Evolutionary conservation across 805 yeast species (phyloP).

Genomic region (Ogataea nitratoaversa): DNA sequence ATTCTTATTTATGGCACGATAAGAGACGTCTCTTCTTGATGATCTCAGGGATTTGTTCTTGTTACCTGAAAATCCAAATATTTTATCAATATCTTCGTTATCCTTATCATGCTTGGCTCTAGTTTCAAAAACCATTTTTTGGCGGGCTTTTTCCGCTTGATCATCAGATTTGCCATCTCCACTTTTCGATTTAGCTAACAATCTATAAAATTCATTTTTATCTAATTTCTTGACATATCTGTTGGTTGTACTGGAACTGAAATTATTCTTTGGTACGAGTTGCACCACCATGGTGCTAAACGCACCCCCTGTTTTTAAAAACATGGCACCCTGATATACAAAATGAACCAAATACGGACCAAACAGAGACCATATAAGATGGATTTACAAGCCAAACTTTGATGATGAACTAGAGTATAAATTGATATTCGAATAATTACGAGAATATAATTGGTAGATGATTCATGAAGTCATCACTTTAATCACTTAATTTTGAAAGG

Average conservation of each 20-base stretch:
- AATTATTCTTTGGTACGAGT: neutral
- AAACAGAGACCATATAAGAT: no score
- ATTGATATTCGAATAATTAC: no score
- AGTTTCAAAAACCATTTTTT: slow-evolving; percentile 25
- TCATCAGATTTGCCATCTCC: slow-evolving; percentile 12
- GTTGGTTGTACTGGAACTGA: neutral
- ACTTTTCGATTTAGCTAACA: slow-evolving; percentile 15
- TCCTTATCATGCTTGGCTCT: slow-evolving; percentile 13
- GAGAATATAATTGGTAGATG: no score
- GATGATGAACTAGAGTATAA: no score
- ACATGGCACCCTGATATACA: neutral
- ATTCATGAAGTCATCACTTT: no score
- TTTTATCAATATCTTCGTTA: slow-evolving; percentile 20
- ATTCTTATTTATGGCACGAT: slow-evolving; percentile 27
- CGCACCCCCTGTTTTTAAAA: neutral
- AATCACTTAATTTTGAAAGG: no score
- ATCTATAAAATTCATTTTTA: slow-evolving; percentile 15
- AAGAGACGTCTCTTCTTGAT: slow-evolving; percentile 33
- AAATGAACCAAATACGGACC: no score
- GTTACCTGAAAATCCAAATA: slow-evolving; percentile 28
- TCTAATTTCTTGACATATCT: slow-evolving; percentile 1
- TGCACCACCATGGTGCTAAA: neutral
- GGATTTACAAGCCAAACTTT: no score
- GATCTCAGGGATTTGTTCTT: slow-evolving; percentile 30
- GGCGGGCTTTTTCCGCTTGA: slow-evolving; percentile 6